phyloP scores from a whole-genome alignment of 805 yeast species.

The Nakazawaea ernobii region DNA sequence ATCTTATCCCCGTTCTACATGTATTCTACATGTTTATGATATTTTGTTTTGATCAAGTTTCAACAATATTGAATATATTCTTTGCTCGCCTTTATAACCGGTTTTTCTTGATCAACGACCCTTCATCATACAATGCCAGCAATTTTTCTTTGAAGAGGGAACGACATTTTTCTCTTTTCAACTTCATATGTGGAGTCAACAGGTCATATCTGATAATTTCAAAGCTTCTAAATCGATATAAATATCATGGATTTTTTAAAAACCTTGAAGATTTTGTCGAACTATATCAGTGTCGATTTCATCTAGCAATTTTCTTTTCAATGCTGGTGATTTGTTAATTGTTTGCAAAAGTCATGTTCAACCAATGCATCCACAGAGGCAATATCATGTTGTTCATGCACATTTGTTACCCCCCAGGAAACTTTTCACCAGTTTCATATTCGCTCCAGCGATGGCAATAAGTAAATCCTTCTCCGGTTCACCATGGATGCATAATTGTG shows the following conservation, averaged over 20 bases:
- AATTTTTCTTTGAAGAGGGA: slow-evolving; percentile 6
- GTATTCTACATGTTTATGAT: neutral
- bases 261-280: slow-evolving; percentile 44
- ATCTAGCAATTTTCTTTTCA: slow-evolving; percentile 26
- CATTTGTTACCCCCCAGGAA: neutral
- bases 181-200: slow-evolving; percentile 60
- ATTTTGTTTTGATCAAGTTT: too few relatives aligned
- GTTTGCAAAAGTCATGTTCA: neutral
- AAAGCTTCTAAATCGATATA: slow-evolving; percentile 52
- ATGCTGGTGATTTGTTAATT: slow-evolving; percentile 17
- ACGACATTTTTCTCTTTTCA: slow-evolving; percentile 24
- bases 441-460: slow-evolving; percentile 60
- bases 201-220: slow-evolving; percentile 51
- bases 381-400: neutral
- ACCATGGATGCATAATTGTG: slow-evolving; percentile 60
- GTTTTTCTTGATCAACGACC: slow-evolving; percentile 6
- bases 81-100: neutral
- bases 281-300: slow-evolving; percentile 32
- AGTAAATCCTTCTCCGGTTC: slow-evolving; percentile 50
- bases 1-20: neutral
- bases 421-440: slow-evolving; percentile 15
- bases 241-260: slow-evolving; percentile 56
- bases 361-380: slow-evolving; percentile 4
- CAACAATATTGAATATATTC: too few relatives aligned
- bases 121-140: slow-evolving; percentile 10